Evolutionary conservation across 2,329 filamentous ascomycete genomes (phyloP), one percentile per base, ranked within the genome.

Genomic region (Sporothrix mexicana): DNA sequence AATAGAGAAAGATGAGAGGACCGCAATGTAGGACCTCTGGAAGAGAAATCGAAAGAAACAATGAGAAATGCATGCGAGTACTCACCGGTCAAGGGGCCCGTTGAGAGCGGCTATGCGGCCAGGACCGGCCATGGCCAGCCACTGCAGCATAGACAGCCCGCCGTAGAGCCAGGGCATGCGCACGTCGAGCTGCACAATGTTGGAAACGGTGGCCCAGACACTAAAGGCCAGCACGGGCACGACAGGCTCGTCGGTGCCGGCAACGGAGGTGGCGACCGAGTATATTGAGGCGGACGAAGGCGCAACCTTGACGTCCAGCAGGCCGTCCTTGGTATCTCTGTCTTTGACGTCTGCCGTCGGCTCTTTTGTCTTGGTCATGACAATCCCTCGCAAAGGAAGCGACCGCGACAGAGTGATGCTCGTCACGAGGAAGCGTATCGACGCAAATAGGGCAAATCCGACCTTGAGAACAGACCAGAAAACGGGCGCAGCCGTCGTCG

Each of bases 151-250:
- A 73, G 92, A 92, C 74, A 96, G 81, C 77, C 88, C 84, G 79
- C 93, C 93, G 79, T 86, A 87, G 72, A 97, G 87, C 95, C 95
- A 98, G 75, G 95, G 95, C 94, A 97, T 97, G 81, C 94, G 92
- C 76, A 85, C 82, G 77, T 91, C 86, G 79, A 97, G 82, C 84
- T 94, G 90, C 77, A 94, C 83, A 75, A 97, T 82, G 80, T 89
- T 90, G 75, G 90, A 90, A 72, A 91, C 81, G 82, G 92, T 93
- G 77, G 90, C 85, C 90, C 93, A 97, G 70, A 93, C 80, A 78
- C 88, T 89, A 86, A 96, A 97, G 76, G 88, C 87, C 74, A 96
- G 83, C 77, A 98, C 87, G 70, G 94, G 92, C 66, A 68, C 20
- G 73, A 86, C 87, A 20, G 70, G 72, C 17, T 69, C 64, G n/a